Base-by-base conservation (phyloP, 1,284 basidiomycete genomes). In the Malassezia yamatoensis region DNA sequence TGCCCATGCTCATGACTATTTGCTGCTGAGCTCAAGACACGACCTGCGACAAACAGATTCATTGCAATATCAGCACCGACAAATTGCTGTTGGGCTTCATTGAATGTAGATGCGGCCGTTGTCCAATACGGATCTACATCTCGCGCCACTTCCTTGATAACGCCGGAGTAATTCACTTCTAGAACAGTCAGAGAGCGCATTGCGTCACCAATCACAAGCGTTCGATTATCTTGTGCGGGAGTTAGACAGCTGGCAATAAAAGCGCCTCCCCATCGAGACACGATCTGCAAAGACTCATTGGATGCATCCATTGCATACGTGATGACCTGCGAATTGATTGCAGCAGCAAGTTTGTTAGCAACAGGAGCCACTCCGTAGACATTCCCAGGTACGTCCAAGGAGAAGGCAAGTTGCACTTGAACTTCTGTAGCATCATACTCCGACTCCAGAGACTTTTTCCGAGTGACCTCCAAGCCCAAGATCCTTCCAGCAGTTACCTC, bases 41-140 rank as follows among this genome's bases (percentile, higher is more conserved):
- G 61, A 58, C 65, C 63, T 13, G 63, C 58, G 16, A 69, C 65
- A 55, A 64, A 74, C 38, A 74, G 16, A 24, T 74, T 74, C 62
- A 72, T 70, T 24, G 58, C 59, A 48, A 74, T 63, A 54, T 74
- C 71, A 5, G 68, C 59, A 29, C 70, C 71, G 32, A 72, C 55
- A 49, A 62, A 74, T n/a, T 62, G 62, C 60, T 72, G 66, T 8
- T 16, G 54, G 8, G 44, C 60, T 1, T 46, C 53, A 53, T 69
- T 65, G 20, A 68, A 48, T 40, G 58, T 20, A 16, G 64, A 62
- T 11, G 62, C 64, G 13, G 70, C 64, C 29, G 59, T 67, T 11
- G 70, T 72, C 71, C 71, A 74, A 57, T 63, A 70, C 10, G 71
- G 70, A 53, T 74, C 70, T 40, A 64, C 58, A 41, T 74, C 71